Conservation (phyloP, 306 rosid genomes). For the Castanea crenata region DNA sequence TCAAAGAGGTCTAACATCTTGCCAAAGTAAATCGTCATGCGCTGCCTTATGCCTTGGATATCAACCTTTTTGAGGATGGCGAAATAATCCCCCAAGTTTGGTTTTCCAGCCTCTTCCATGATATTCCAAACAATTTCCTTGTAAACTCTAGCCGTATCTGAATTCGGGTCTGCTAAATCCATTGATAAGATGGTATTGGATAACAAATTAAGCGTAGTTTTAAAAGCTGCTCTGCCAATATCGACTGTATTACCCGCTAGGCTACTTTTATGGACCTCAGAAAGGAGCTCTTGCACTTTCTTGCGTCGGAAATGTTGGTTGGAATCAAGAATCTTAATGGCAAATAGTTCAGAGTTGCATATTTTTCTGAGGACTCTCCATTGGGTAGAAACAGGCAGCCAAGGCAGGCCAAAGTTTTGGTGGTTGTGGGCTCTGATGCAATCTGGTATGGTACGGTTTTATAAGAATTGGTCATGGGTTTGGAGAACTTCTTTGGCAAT, state of each 20-base stretch:
- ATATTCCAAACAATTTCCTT: slow-evolving; percentile 28
- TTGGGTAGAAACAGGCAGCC: slow-evolving; percentile 24
- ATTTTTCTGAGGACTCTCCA: slow-evolving; percentile 48
- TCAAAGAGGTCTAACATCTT: slow-evolving; percentile 24
- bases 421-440: slow-evolving; percentile 27
- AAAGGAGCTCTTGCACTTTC: slow-evolving; percentile 28
- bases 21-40: neutral
- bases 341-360: slow-evolving; percentile 32
- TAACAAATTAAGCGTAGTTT: slow-evolving; percentile 32
- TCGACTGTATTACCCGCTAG: slow-evolving; percentile 28
- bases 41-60: slow-evolving; percentile 33
- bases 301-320: slow-evolving; percentile 1
- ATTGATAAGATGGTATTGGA: slow-evolving; percentile 42
- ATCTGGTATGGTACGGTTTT: slow-evolving; percentile 35
- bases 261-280: slow-evolving; percentile 1
- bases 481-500: slow-evolving; percentile 44
- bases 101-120: slow-evolving; percentile 32
- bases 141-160: slow-evolving; percentile 22
- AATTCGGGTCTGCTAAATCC: slow-evolving; percentile 31
- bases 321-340: slow-evolving; percentile 38
- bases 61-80: slow-evolving; percentile 35
- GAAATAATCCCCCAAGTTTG: slow-evolving; percentile 43
- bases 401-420: slow-evolving; percentile 21
- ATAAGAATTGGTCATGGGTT: slow-evolving; percentile 41
- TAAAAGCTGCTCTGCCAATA: slow-evolving; percentile 42